Percentiles rank a stretch among this genome's conserved stretches.
Conservation (phyloP, 306 rosid species). For the Abrus pulchellus region DNA sequence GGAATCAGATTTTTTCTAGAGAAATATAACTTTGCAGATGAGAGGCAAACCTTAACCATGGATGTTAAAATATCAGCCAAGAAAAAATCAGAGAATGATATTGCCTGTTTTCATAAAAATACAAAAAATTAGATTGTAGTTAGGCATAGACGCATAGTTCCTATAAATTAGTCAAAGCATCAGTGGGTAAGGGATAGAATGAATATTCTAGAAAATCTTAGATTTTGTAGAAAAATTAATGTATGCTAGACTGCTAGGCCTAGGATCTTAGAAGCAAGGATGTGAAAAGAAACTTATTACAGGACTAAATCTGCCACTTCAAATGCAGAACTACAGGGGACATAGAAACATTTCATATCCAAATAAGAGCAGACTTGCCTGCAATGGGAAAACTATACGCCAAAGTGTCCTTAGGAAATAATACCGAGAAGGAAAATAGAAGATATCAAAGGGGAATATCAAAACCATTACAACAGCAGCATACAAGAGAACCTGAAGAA, state of each 20-base stretch:
- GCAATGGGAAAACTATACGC: conserved; percentile 91
- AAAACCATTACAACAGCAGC: conserved; percentile 77
- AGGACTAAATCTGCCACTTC: conserved; percentile 14
- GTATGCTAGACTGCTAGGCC: no score
- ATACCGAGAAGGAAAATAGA: conserved; percentile 89
- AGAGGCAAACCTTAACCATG: conserved; percentile 83
- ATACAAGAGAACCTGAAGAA: conserved; percentile 93
- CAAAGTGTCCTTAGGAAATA: conserved; percentile 90
- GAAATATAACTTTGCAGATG: conserved; percentile 36
- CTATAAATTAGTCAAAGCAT: conserved; percentile 27
- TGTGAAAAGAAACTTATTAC: no score
- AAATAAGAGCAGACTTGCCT: conserved; percentile 71
- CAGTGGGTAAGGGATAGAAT: conserved; percentile 24
- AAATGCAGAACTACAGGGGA: conserved; percentile 6
- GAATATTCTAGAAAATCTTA: background rate
- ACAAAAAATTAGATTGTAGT: conserved; percentile 46
- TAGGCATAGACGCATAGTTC: conserved; percentile 40
- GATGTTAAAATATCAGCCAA: conserved; percentile 97
- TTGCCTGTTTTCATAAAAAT: conserved; percentile 75
- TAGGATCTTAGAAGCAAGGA: background rate
- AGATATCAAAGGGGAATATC: conserved; percentile 94
- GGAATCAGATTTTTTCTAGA: conserved; percentile 30
- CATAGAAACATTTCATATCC: background rate
- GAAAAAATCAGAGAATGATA: conserved; percentile 93
- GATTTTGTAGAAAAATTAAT: no score